phyloP scores from a whole-genome alignment of 2,329 filamentous ascomycete genomes.

The Aspergillus brunneoviolaceus region DNA sequence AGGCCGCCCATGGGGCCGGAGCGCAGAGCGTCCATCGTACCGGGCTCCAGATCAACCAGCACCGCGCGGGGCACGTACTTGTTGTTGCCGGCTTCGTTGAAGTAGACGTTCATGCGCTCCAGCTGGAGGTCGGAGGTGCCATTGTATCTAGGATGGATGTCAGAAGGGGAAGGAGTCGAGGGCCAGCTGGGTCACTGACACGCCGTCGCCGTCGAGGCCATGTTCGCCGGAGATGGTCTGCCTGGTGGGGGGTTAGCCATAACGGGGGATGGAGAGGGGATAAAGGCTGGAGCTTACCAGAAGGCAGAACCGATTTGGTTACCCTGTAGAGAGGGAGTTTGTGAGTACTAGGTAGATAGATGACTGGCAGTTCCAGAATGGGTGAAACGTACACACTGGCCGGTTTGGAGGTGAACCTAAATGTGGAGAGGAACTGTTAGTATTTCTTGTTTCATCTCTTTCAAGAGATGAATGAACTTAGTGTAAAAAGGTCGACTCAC shows the following conservation, averaged over 20 bases:
- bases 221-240: conserved; percentile 87
- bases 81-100: conserved; percentile 89
- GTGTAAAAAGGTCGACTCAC: not conserved
- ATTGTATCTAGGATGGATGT: conserved; percentile 69
- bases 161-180: not conserved
- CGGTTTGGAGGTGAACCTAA: conserved; percentile 98
- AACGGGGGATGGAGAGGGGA: not conserved
- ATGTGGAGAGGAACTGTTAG: conserved; percentile 34
- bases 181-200: conserved; percentile 61
- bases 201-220: conserved; percentile 94
- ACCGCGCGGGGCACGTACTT: conserved; percentile 99
- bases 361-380: conserved; percentile 1
- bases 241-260: conserved; percentile 53
- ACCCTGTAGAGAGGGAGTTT: conserved; percentile 61
- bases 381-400: conserved; percentile 82
- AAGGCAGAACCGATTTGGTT: conserved; percentile 99
- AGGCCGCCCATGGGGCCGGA: conserved; percentile 97
- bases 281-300: conserved; percentile 63
- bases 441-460: too few relatives aligned
- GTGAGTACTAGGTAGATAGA: not conserved
- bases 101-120: conserved; percentile 99
- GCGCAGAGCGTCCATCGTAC: conserved; percentile 99
- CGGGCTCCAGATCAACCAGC: conserved; percentile 98
- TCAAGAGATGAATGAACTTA: too few relatives aligned
- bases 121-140: conserved; percentile 98